A percentile compares a stretch with the other conserved stretches of the same genome.
These are phyloP conservation scores for Magnolia kwangsiensis DNA, from an alignment of 164 flowering plant species.

Conservation along the genomic window DNA sequence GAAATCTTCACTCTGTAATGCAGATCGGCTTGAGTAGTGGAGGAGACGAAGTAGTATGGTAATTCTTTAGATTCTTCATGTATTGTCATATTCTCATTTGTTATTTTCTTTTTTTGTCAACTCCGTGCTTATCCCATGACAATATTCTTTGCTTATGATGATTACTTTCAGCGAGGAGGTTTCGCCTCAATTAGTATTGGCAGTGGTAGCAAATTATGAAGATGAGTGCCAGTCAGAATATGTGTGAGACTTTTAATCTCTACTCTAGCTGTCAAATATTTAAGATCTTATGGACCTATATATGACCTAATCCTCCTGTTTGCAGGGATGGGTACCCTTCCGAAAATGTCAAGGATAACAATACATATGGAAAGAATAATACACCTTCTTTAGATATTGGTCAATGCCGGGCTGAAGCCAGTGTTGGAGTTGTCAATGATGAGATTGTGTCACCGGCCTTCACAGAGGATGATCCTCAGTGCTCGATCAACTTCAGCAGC, in stretches of 20 bases:
- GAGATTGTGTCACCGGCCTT: slow-evolving; percentile 11
- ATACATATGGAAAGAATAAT: slow-evolving; percentile 8
- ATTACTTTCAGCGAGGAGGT: slow-evolving; percentile 37
- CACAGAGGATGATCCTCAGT: slow-evolving; percentile 11
- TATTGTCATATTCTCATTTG: not conserved
- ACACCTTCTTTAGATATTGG: not conserved
- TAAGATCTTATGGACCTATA: not conserved
- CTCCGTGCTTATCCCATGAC: not conserved
- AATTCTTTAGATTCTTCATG: not conserved
- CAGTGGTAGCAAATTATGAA: slow-evolving; percentile 29
- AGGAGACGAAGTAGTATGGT: slow-evolving; percentile 4
- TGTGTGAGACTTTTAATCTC: slow-evolving; percentile 42
- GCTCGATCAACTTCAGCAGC: slow-evolving; percentile 19
- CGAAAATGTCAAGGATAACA: slow-evolving; percentile 18
- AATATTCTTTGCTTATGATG: slow-evolving; percentile 15
- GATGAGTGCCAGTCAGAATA: slow-evolving; percentile 51
- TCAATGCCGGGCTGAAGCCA: slow-evolving; percentile 16
- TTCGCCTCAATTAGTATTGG: slow-evolving; percentile 45
- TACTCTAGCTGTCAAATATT: not conserved
- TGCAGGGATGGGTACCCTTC: slow-evolving; percentile 38
- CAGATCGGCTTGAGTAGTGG: slow-evolving; percentile 9
- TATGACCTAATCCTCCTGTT: slow-evolving; percentile 4
- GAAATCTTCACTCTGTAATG: not conserved
- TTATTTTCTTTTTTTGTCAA: not conserved
- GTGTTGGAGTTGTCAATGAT: slow-evolving; percentile 11